Evolutionary conservation across 2,329 filamentous ascomycete genomes (phyloP).

Genomic region (Sporothrix sp.): DNA sequence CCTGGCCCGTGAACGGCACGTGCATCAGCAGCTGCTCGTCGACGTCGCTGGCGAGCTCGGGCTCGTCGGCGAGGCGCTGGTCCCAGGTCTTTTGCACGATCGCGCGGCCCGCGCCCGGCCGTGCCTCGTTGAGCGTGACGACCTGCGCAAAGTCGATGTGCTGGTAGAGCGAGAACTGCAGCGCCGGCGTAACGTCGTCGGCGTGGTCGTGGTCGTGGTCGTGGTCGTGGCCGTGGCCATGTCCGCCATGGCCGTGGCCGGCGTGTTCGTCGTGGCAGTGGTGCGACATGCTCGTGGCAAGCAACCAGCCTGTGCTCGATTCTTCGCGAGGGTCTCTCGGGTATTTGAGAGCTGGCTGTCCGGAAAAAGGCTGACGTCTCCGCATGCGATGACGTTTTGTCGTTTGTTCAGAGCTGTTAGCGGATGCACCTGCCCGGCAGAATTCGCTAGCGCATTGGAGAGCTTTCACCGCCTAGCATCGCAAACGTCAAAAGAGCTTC

Average conservation of each 20-base stretch:
- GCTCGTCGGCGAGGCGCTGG: constrained; percentile 59
- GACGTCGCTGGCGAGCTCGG: constrained; percentile 73
- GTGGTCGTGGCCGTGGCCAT: constrained; percentile 36
- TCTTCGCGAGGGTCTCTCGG: no score
- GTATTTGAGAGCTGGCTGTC: no score
- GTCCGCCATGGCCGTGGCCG: constrained; percentile 11
- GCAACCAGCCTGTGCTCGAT: neutral
- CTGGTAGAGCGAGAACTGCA: constrained; percentile 84
- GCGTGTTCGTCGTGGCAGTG: constrained; percentile 28
- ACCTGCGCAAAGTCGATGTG: constrained; percentile 86
- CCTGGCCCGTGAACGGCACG: constrained; percentile 89
- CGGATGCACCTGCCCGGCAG: neutral
- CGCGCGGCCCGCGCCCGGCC: constrained; percentile 55
- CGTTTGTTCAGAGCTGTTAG: neutral
- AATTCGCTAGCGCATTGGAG: neutral
- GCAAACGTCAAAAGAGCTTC: neutral
- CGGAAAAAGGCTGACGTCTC: no score
- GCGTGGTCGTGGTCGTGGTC: constrained; percentile 69
- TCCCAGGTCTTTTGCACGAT: constrained; percentile 88
- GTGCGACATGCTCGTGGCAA: constrained; percentile 14
- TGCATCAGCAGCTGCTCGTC: constrained; percentile 93
- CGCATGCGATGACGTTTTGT: neutral
- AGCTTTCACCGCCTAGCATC: neutral
- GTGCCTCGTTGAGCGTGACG: constrained; percentile 72
- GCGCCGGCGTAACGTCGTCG: constrained; percentile 83